Conservation (phyloP, 2,329 filamentous ascomycete genomes). For the Fusarium nodosum region DNA sequence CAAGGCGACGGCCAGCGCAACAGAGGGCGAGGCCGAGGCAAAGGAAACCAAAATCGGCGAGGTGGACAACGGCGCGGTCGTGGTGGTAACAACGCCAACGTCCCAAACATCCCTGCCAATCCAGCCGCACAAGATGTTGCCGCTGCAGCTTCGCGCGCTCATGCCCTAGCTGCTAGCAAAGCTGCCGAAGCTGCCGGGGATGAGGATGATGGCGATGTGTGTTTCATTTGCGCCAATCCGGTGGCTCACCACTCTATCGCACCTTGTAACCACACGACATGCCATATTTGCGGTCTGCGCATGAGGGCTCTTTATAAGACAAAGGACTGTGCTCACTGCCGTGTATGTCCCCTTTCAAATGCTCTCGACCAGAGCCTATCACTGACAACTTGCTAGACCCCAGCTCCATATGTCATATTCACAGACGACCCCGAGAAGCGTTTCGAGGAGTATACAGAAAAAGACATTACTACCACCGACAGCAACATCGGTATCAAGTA, state of each 20-base stretch:
- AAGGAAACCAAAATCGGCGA: slow-evolving; percentile 55
- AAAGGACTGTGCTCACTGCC: slow-evolving; percentile 95
- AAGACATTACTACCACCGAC: slow-evolving; percentile 83
- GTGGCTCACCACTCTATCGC: slow-evolving; percentile 89
- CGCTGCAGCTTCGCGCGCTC: slow-evolving; percentile 55
- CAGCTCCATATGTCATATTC: slow-evolving; percentile 88
- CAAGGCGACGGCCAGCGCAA: slow-evolving; percentile 51
- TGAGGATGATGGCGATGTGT: slow-evolving; percentile 82
- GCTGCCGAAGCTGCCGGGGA: slow-evolving; percentile 54
- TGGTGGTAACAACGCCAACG: slow-evolving; percentile 46
- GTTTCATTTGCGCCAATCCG: slow-evolving; percentile 96
- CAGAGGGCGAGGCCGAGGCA: slow-evolving; percentile 60
- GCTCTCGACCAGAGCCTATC: neutral
- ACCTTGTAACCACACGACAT: slow-evolving; percentile 96
- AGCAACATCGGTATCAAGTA: slow-evolving; percentile 93
- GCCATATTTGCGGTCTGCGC: slow-evolving; percentile 93
- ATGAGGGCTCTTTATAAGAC: slow-evolving; percentile 96
- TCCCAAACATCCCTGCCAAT: slow-evolving; percentile 41
- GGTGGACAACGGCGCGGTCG: slow-evolving; percentile 54
- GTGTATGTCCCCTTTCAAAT: slow-evolving; percentile 67
- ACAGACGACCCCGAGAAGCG: slow-evolving; percentile 86
- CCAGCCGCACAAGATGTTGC: slow-evolving; percentile 53
- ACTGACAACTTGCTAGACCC: slow-evolving; percentile 63
- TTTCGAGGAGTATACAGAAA: slow-evolving; percentile 83
- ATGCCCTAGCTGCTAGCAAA: slow-evolving; percentile 50